Base-by-base conservation (phyloP, 495 filamentous ascomycete species). In the Neurospora sp. region DNA sequence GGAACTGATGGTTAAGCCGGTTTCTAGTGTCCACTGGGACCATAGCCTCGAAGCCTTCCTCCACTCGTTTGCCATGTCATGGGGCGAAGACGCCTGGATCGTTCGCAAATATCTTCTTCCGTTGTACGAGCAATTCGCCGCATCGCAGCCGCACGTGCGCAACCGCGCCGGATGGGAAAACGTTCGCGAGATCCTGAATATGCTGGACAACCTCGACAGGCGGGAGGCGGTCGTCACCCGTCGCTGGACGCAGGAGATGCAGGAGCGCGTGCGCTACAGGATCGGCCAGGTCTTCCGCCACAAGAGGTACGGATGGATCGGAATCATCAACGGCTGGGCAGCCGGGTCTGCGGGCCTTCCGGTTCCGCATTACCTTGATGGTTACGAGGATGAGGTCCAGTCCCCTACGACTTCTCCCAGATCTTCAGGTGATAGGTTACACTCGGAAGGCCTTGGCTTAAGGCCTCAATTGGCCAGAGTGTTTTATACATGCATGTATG, bases 321-420 rank as follows among this genome's bases (percentile, higher is more conserved):
- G 90, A 27, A 85, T 97, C 12, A 92, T 99, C 74, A 91, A 90
- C 12, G 95, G 95, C 20, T 99, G 96, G 96, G 91, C 94, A 72
- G 79, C 85, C 0, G 82, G 81, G 20, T 77, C 74, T 3, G 69
- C 72, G 5, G 73, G 69, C 16, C 74, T 81, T 3, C 77, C 82
- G 18, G 77, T 73, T 73, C 83, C 82, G 70, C 81, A 79, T 53
- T 79, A 82, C 40, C 74, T 79, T 8, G 53, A 59, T 74, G 77
- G 77, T 61, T 79, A 78, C 76, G 74, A 82, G 76, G 73, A 69
- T 1, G 88, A 81, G 88, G 86, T 81, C 84, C 53, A 65, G 53
- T 65, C 53, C 4, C 53, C 31, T 86, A 94, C 53, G 89, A 92
- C 81, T 81, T 81, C 6, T 76, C 93, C 35, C 80, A 83, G 18